Evolutionary conservation across 2,329 filamentous ascomycete species (phyloP), one percentile per base, ranked within the genome.

Genomic region (Fusarium sp.): DNA sequence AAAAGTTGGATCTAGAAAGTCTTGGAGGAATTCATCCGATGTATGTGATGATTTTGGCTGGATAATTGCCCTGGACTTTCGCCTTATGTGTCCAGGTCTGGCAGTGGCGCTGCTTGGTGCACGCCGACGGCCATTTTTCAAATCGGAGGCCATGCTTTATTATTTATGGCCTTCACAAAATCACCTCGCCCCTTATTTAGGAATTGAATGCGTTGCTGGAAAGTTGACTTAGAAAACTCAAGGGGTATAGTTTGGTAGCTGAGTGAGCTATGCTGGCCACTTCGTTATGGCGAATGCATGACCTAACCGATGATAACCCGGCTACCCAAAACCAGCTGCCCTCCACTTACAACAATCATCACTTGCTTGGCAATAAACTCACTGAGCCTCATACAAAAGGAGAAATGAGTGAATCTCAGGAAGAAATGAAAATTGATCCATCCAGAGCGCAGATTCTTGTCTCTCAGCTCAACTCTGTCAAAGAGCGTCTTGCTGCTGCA

Each of bases 1-100:
- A 80, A 98, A 98, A 44, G 86, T 83, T 7, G 91, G 84, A 50
- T 88, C 84, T 37, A 95, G 84, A 78, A 97, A 97, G 57, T 91
- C 89, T 58, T 88, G 87, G 4, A 97, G 85, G 56, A 89, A 88
- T 13, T 89, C 86, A 75, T 97, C 93, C 65, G 90, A 82, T 37
- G 92, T 85, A 77, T 94, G 88, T 56, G 83, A 78, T 6, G 88
- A 89, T 73, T 82, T 85, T 53, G 85, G 81, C 71, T 83, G 79
- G 47, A 82, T 75, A 31, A 78, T 74, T 30, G 79, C 72, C 51
- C 73, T 76, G 20, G 79, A 75, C 57, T 74, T 79, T 63, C 81
- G 80, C 52, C 81, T 78, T 18, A 75, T 74, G 67, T 85, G 83
- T 47, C 81, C 78, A 26, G 79, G 78, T 50, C 83, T 77, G 40